Evolutionary conservation across 306 rosid species (phyloP).

Genomic region (Prunus armeniaca): DNA sequence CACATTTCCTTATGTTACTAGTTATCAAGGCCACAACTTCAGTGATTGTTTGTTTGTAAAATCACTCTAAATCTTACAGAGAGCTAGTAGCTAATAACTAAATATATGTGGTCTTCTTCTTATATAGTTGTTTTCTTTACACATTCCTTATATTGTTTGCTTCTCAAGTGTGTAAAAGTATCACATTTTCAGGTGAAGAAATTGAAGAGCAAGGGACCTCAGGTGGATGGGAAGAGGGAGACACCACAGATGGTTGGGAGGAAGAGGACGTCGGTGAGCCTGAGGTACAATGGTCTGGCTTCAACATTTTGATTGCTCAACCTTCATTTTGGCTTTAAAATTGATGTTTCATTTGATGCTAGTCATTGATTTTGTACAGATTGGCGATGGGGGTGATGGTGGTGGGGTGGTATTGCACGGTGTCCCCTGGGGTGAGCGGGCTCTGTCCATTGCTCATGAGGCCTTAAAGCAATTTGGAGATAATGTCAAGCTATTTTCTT

Average conservation of each 20-base stretch:
- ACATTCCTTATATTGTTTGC: background rate
- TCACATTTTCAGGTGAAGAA: slow-evolving; percentile 37
- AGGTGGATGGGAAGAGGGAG: slow-evolving; percentile 59
- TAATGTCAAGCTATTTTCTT: slow-evolving; percentile 68
- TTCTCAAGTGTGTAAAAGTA: background rate
- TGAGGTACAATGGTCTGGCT: slow-evolving; percentile 40
- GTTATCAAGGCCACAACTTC: background rate
- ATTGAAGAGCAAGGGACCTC: slow-evolving; percentile 40
- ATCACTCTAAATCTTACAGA: no score
- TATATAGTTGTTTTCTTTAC: background rate
- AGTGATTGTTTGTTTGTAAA: background rate
- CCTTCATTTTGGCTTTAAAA: slow-evolving; percentile 16
- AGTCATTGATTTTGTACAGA: slow-evolving; percentile 33
- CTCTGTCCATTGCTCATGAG: slow-evolving; percentile 61
- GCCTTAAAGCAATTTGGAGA: slow-evolving; percentile 49
- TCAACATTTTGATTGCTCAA: slow-evolving; percentile 5
- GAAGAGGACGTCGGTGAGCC: slow-evolving; percentile 58
- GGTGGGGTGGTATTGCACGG: slow-evolving; percentile 78
- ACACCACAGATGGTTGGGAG: slow-evolving; percentile 36
- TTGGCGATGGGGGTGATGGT: slow-evolving; percentile 86
- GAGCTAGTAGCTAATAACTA: background rate
- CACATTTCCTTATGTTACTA: background rate
- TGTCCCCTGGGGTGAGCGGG: slow-evolving; percentile 78
- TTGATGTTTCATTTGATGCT: slow-evolving; percentile 10
- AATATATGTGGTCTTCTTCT: background rate